phyloP scores from a whole-genome alignment of 371 early-diverging fungal genomes.

The Syncephalis fuscata region DNA sequence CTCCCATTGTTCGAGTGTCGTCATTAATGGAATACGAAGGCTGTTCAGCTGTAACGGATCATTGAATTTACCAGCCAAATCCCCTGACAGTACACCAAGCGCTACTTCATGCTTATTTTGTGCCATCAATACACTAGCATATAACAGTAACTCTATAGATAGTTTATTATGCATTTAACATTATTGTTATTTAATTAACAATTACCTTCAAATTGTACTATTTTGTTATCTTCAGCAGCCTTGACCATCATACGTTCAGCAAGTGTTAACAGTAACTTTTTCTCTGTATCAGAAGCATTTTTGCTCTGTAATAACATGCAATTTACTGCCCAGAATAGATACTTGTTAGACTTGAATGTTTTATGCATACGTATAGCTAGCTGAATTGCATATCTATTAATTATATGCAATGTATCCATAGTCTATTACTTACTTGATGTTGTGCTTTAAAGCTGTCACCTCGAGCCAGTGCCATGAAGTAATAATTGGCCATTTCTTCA shows the following conservation, averaged over 20 bases:
- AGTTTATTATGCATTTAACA: background rate
- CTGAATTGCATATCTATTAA: slow-evolving; percentile 15
- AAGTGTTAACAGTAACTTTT: slow-evolving; percentile 21
- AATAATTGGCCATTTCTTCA: slow-evolving; percentile 56
- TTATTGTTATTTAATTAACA: background rate
- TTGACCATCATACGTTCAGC: slow-evolving; percentile 80
- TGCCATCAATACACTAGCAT: slow-evolving; percentile 39
- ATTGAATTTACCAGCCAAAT: slow-evolving; percentile 34
- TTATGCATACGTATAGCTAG: slow-evolving; percentile 71
- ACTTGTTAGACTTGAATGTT: slow-evolving; percentile 52
- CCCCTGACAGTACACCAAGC: slow-evolving; percentile 33
- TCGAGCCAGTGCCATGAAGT: slow-evolving; percentile 76
- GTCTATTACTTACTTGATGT: slow-evolving; percentile 29
- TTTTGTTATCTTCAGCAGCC: slow-evolving; percentile 45
- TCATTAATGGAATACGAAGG: slow-evolving; percentile 31
- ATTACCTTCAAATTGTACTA: slow-evolving; percentile 36
- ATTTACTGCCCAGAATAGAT: slow-evolving; percentile 81
- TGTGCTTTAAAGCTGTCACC: slow-evolving; percentile 50
- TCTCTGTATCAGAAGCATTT: slow-evolving; percentile 8
- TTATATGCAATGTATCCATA: no score
- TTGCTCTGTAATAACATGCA: slow-evolving; percentile 37
- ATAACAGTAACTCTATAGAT: slow-evolving; percentile 40
- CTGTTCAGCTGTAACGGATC: slow-evolving; percentile 19
- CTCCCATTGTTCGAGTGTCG: slow-evolving; percentile 25
- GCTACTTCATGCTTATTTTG: slow-evolving; percentile 41